phyloP scores from a whole-genome alignment of 805 yeast genomes.

The Yarrowia keelungensis region DNA sequence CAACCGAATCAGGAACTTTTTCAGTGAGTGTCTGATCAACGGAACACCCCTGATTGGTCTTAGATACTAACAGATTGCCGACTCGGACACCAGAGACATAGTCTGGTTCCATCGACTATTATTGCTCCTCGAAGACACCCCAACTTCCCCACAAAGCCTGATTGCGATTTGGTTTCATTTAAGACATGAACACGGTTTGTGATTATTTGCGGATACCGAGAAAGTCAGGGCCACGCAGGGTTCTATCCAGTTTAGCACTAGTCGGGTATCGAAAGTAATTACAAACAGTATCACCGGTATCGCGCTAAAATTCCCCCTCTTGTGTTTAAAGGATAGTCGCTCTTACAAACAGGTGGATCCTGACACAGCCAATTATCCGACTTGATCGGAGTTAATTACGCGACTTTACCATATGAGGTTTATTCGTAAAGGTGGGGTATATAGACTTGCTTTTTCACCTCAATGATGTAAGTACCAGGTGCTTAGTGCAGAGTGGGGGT shows the following conservation, averaged over 20 bases:
- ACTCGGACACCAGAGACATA: too few species aligned
- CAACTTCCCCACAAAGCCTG: slow-evolving; percentile 23
- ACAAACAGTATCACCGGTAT: too few species aligned
- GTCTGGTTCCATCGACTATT: too few species aligned
- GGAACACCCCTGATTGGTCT: too few species aligned
- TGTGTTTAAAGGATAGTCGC: too few species aligned
- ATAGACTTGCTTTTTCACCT: background rate
- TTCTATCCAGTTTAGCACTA: background rate
- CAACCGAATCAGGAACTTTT: too few species aligned
- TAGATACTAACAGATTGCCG: too few species aligned
- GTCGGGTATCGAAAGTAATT: background rate
- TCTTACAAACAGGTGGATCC: too few species aligned
- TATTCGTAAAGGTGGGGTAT: background rate
- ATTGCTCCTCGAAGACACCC: background rate
- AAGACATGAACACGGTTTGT: slow-evolving; percentile 6
- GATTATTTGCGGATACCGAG: slow-evolving; percentile 1
- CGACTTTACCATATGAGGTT: background rate
- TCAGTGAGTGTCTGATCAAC: too few species aligned
- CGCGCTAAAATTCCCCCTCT: too few species aligned
- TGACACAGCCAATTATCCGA: too few species aligned
- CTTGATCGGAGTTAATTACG: background rate
- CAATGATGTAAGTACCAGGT: background rate
- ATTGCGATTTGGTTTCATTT: background rate
- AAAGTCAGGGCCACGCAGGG: background rate
- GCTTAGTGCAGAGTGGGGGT: background rate